Evolutionary conservation across 2,329 filamentous ascomycete genomes (phyloP).

Genomic region (Trichoderma harzianum): DNA sequence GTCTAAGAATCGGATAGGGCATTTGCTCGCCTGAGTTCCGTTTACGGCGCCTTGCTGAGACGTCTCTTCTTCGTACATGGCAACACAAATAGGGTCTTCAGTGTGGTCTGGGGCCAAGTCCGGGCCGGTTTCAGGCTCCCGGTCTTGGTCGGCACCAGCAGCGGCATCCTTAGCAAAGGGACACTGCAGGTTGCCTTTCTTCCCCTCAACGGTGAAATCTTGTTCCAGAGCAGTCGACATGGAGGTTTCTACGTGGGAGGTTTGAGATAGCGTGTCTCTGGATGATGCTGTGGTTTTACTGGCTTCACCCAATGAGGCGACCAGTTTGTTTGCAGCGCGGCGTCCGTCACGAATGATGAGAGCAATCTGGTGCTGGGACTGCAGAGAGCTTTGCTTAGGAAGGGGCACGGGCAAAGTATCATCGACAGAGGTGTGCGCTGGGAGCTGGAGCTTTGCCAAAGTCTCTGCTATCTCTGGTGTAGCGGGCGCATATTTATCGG

Average conservation of each 20-base stretch:
- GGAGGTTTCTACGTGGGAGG: constrained; percentile 49
- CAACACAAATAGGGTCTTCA: constrained; percentile 60
- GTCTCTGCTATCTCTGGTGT: constrained; percentile 65
- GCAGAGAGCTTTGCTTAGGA: constrained; percentile 43
- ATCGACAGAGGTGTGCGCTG: constrained; percentile 49
- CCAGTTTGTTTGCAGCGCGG: constrained; percentile 53
- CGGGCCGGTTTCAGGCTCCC: constrained; percentile 26
- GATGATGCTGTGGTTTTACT: constrained; percentile 52
- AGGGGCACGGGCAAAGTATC: constrained; percentile 52
- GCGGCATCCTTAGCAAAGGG: constrained; percentile 60
- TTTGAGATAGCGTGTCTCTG: constrained; percentile 45
- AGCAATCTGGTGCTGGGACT: constrained; percentile 53
- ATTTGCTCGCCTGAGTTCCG: constrained; percentile 59
- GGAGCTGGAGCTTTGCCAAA: constrained; percentile 63
- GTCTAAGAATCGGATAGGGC: constrained; percentile 88
- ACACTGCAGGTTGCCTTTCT: constrained; percentile 74
- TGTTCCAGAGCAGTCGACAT: constrained; percentile 70
- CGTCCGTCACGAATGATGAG: constrained; percentile 63
- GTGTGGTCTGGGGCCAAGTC: constrained; percentile 48
- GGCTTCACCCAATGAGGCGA: constrained; percentile 43
- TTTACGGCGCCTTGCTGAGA: constrained; percentile 50
- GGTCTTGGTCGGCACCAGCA: constrained; percentile 25
- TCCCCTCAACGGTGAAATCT: constrained; percentile 86
- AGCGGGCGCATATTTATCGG: constrained; percentile 65
- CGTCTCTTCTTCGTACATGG: constrained; percentile 58